These are phyloP conservation scores for Cordyceps cateniannulata DNA, from an alignment of 2,329 filamentous ascomycete species.

Conservation along the genomic window DNA sequence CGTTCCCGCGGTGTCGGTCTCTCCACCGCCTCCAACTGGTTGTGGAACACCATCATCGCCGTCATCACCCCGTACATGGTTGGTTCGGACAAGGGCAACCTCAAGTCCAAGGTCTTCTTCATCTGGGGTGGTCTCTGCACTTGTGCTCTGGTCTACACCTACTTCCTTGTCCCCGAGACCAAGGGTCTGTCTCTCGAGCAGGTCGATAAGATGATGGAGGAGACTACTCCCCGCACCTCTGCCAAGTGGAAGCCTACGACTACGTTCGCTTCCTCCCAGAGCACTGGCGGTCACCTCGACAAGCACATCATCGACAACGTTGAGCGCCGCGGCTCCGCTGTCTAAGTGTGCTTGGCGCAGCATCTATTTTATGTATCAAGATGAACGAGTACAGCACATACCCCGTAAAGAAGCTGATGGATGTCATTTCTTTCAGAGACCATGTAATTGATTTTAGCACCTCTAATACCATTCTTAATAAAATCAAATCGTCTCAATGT, in stretches of 20 bases:
- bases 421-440: background rate
- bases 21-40: conserved; percentile 85
- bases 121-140: conserved; percentile 66
- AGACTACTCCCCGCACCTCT: conserved; percentile 71
- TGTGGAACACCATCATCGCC: conserved; percentile 72
- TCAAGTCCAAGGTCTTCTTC: conserved; percentile 67
- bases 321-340: conserved; percentile 25
- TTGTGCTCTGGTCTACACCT: conserved; percentile 55
- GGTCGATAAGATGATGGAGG: conserved; percentile 84
- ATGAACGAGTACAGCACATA: conserved; percentile 10
- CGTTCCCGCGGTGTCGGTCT: conserved; percentile 81
- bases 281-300: conserved; percentile 32
- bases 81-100: conserved; percentile 53
- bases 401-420: background rate
- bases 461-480: background rate
- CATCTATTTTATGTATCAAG: conserved; percentile 4
- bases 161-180: conserved; percentile 69
- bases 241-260: conserved; percentile 66
- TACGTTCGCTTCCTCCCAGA: conserved; percentile 55
- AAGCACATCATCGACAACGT: conserved; percentile 22
- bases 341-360: conserved; percentile 19
- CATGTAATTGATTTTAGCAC: background rate
- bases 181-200: conserved; percentile 74
- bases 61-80: conserved; percentile 72
- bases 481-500: background rate